Evolutionary conservation across 140 eudicot species (phyloP).

Genomic region (Oenanthe javanica): DNA sequence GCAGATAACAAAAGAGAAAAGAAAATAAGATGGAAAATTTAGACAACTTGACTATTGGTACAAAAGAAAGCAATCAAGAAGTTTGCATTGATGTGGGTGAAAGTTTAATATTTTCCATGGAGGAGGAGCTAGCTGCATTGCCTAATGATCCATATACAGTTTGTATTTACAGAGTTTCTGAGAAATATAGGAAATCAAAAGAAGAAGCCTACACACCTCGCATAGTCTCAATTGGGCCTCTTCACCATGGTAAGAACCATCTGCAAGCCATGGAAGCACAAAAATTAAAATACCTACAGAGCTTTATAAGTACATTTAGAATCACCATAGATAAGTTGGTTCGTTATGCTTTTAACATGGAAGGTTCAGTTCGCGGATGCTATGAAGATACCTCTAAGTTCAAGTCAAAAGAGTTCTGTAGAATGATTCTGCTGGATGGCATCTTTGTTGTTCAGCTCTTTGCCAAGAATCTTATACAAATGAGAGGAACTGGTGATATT

Average conservation of each 20-base stretch:
- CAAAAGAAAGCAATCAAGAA: background rate
- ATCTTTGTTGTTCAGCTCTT: constrained; percentile 15
- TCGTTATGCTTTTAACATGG: background rate
- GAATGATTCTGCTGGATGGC: constrained; percentile 16
- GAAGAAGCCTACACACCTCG: constrained; percentile 19
- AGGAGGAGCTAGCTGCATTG: background rate
- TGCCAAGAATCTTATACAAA: background rate
- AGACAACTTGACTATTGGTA: background rate
- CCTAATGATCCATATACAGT: background rate
- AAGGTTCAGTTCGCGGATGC: background rate
- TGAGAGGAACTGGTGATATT: background rate
- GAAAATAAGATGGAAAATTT: background rate
- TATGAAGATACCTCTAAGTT: constrained; percentile 4
- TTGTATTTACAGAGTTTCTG: constrained; percentile 15
- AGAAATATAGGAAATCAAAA: constrained; percentile 12
- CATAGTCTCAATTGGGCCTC: constrained; percentile 14
- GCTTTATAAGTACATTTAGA: background rate
- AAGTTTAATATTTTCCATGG: background rate
- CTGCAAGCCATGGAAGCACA: constrained; percentile 16
- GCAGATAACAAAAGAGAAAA: background rate
- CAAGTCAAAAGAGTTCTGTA: background rate
- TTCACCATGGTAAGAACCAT: constrained; percentile 3
- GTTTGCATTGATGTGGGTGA: background rate
- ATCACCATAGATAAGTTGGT: background rate
- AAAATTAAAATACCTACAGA: constrained; percentile 11